Evolutionary conservation across 306 rosid species (phyloP).

Genomic region (Prunus davidiana): DNA sequence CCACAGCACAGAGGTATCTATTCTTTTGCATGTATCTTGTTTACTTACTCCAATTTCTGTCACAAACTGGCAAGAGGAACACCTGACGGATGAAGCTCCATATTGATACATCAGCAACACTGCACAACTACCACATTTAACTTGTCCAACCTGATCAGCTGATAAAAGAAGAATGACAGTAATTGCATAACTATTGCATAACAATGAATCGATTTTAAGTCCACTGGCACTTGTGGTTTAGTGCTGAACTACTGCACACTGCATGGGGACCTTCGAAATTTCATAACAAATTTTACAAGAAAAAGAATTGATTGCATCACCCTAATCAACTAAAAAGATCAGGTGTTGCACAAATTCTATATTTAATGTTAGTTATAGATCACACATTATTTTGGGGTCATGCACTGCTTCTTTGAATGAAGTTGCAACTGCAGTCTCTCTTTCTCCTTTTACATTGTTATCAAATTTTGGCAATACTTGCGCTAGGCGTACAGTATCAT

Average conservation of each 20-base stretch:
- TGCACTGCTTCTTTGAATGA: neutral
- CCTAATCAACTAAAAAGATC: neutral
- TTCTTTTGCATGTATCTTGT: slow-evolving; percentile 2
- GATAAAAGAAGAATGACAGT: slow-evolving; percentile 26
- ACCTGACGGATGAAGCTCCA: slow-evolving; percentile 78
- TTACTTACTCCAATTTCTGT: slow-evolving; percentile 77
- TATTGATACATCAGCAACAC: slow-evolving; percentile 78
- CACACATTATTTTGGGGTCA: neutral
- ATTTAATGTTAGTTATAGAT: neutral
- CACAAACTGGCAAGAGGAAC: slow-evolving; percentile 69
- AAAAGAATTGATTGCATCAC: neutral
- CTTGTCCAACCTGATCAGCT: slow-evolving; percentile 88
- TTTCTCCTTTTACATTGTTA: neutral
- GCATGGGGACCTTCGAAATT: neutral
- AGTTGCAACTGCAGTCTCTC: neutral
- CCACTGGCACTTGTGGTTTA: neutral
- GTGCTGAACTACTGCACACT: neutral
- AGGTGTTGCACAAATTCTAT: neutral
- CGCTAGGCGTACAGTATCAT: neutral
- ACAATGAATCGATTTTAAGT: neutral
- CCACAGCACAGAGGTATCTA: neutral
- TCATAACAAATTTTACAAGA: neutral
- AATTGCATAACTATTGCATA: neutral
- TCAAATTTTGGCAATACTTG: neutral
- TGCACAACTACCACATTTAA: slow-evolving; percentile 73